Evolutionary conservation across 163 green algal species (phyloP), one percentile per base, ranked within the genome.

Genomic region (Scenedesmus sp.): DNA sequence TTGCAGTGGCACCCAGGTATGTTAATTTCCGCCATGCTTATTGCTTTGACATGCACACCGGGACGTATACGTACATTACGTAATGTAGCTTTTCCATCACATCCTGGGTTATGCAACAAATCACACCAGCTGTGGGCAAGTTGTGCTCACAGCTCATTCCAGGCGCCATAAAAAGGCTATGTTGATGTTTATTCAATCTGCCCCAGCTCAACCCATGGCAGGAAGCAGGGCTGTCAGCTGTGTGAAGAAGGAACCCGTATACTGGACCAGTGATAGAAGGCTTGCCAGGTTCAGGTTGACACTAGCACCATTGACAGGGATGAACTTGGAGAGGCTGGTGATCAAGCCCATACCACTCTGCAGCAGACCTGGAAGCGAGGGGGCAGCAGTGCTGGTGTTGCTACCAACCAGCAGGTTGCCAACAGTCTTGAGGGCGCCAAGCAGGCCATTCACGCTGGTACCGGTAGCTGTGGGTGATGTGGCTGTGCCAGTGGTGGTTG

Each of bases 361-460:
- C 70, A 79, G 4, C 23, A 79, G 70, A 23, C 70, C 70, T 15
- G 70, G 23, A 23, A 79, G 15, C 20, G 70, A 79, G 4, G 70
- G 70, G 3, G 23, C 70, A 46, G 70, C 23, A 52, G 70, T 15
- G 2, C 23, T 79, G 2, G 23, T 79, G 23, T 23, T 79, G 70
- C 70, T 79, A 23, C 70, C 70, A 79, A 79, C 70, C 20, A 79
- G 70, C 70, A 79, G 70, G 70, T 52, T 79, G 70, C 70, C 70
- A 4, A 79, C 70, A 18, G 70, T 79, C 70, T 79, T 79, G 70
- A 79, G 23, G 3, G 70, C 70, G 23, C 46, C 46, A 6, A 79
- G 70, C 2, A 79, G 70, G 70, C 13, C 46, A 23, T 79, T 79
- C 4, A 79, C 70, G 0, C 6, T 18, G 70, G 4, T 13, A 1